Base-by-base conservation (phyloP, 2,329 filamentous ascomycete species). In the Dichotomopilus funicola region DNA sequence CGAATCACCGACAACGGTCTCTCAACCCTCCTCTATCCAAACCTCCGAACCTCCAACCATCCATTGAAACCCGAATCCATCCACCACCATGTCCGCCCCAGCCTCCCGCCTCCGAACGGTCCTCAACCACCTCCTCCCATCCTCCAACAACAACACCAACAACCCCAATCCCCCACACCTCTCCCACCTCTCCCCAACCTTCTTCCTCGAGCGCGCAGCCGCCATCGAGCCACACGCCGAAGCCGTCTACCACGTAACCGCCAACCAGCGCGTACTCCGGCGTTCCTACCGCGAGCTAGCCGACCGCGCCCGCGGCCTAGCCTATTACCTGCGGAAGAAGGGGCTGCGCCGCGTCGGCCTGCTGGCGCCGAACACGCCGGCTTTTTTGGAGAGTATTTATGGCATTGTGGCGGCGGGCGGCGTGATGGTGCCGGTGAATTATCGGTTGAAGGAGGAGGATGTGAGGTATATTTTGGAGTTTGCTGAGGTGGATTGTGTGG, bases 381-480 rank as follows among this genome's bases (percentile, higher is more conserved):
- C 91, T 0, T 97, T 97, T 65, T 77, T 99, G 34, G 92, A 97
- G 72, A 82, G 85, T 6, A 89, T 96, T 59, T 99, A 89, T 67
- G 94, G 88, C 1, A 87, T 96, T 63, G 86, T 85, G 0, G 91
- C 88, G 1, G 88, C 88, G 0, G 90, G 90, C 1, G 88, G 79
- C 6, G 81, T 95, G 31, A 83, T 91, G 59, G 87, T 96, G 52
- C 79, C 80, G 1, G 79, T 71, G 34, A 83, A 83, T 65, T 80
- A 80, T 64, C 68, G 78, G 59, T 74, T 96, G 46, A 94, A 94
- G 69, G 76, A 81, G 38, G 89, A 91, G 59, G 94, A 99, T 66
- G 86, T 99, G 56, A 77, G 81, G 19, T 99, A 97, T 70, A 95
- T 97, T 58, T 89, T 99, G 66, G 82, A 86, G 42, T 92, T 91